Conservation (phyloP, 2,329 filamentous ascomycete species). For the Lasiodiplodia citricola region DNA sequence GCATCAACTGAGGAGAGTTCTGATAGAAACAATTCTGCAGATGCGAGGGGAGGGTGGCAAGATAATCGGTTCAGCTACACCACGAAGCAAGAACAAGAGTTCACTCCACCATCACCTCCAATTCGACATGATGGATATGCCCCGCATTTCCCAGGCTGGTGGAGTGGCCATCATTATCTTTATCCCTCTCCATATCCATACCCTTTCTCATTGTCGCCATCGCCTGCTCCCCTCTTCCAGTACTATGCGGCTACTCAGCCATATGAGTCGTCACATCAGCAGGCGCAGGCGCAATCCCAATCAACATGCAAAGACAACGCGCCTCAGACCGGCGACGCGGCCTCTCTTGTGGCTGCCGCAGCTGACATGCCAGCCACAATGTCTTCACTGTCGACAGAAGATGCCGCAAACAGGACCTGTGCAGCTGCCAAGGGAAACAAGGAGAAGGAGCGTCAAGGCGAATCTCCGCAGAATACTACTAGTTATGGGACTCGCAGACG, state of each 20-base stretch:
- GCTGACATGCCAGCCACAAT: not conserved
- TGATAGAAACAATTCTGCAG: not conserved
- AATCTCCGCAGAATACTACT: not conserved
- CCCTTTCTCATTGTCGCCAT: not conserved
- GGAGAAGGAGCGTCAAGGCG: too few species aligned
- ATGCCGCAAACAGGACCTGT: not conserved
- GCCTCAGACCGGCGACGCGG: not conserved
- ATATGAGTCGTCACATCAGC: not conserved
- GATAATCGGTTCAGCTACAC: not conserved
- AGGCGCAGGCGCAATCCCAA: not conserved
- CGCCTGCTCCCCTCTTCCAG: not conserved
- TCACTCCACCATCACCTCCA: not conserved
- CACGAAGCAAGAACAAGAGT: not conserved
- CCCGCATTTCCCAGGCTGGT: not conserved
- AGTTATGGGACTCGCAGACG: not conserved
- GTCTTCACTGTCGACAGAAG: not conserved
- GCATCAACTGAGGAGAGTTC: too few species aligned
- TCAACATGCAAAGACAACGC: not conserved
- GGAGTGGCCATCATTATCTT: not conserved
- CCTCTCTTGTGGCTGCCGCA: not conserved
- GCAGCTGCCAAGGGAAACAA: not conserved
- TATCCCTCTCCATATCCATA: not conserved
- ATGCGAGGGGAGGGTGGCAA: not conserved
- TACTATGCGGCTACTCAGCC: constrained; percentile 1
- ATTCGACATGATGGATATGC: not conserved